A percentile compares a stretch with the other conserved stretches of the same genome.
Evolutionary conservation across 768 basidiomycete genomes (phyloP).

Genomic region (Tephrocybe sp.): DNA sequence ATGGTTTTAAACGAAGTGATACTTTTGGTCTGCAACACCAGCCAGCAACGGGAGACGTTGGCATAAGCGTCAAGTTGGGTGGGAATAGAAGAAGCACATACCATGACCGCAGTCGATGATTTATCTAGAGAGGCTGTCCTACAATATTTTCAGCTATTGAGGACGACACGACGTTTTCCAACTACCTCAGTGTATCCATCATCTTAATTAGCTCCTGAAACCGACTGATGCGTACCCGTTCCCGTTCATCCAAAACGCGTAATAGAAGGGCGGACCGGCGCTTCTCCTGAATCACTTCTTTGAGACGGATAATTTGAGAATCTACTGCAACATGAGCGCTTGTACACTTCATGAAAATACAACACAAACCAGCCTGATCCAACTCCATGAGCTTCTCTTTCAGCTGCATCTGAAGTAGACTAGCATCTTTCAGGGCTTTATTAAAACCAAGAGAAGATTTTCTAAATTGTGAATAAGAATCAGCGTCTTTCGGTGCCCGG

Average conservation of each 20-base stretch:
- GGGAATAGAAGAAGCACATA: background rate
- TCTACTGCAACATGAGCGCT: slow-evolving; percentile 1
- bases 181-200: slow-evolving; percentile 18
- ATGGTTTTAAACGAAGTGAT: background rate
- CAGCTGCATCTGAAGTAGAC: slow-evolving; percentile 6
- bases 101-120: background rate
- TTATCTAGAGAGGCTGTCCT: background rate
- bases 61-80: background rate
- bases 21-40: background rate
- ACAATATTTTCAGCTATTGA: background rate
- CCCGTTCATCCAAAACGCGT: slow-evolving; percentile 21
- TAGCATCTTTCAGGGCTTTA: background rate
- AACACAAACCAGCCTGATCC: slow-evolving; percentile 9
- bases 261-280: slow-evolving; percentile 20
- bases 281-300: slow-evolving; percentile 8
- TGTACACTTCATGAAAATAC: background rate
- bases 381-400: slow-evolving; percentile 12
- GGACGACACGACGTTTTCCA: background rate
- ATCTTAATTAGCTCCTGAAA: slow-evolving; percentile 18
- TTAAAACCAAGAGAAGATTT: slow-evolving; percentile 1
- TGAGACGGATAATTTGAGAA: background rate
- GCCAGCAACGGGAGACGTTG: background rate
- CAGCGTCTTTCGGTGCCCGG: background rate
- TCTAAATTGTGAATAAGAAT: slow-evolving; percentile 4
- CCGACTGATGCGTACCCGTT: slow-evolving; percentile 22